Evolutionary conservation across 2,329 filamentous ascomycete genomes (phyloP).

Genomic region (Neofusicoccum parvum): DNA sequence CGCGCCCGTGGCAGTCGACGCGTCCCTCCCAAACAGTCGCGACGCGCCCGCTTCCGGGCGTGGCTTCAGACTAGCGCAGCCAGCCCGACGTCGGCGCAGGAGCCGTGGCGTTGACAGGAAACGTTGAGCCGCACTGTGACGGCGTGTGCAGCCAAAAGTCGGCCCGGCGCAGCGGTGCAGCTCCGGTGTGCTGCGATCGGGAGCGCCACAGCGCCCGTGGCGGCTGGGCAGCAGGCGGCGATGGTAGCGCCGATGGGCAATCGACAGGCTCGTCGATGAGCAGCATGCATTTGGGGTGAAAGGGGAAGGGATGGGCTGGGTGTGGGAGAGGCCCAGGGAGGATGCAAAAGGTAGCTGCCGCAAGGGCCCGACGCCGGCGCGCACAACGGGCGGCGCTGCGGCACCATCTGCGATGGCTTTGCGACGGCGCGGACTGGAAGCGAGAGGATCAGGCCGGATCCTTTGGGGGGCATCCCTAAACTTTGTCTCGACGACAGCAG

Average conservation of each 20-base stretch:
- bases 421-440: not conserved
- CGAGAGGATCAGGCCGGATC: not conserved
- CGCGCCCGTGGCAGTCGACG: not conserved
- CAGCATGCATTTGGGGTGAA: not conserved
- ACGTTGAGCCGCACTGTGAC: not conserved
- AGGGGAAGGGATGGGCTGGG: not conserved
- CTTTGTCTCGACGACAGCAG: constrained; percentile 14
- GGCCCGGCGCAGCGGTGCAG: not conserved
- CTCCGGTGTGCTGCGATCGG: too few relatives aligned
- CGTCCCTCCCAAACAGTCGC: not conserved
- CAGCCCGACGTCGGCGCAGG: not conserved
- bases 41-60: not conserved
- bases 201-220: too few relatives aligned
- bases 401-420: too few relatives aligned
- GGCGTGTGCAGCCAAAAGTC: too few relatives aligned
- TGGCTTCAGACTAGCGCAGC: too few relatives aligned
- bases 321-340: not conserved
- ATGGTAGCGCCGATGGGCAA: not conserved
- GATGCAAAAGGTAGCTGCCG: not conserved
- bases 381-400: not conserved
- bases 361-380: not conserved
- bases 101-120: not conserved
- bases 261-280: not conserved
- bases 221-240: not conserved
- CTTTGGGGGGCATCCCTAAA: not conserved